Conservation (phyloP, 192 early-diverging fungal genomes). For the Rhizophagus clarus region DNA sequence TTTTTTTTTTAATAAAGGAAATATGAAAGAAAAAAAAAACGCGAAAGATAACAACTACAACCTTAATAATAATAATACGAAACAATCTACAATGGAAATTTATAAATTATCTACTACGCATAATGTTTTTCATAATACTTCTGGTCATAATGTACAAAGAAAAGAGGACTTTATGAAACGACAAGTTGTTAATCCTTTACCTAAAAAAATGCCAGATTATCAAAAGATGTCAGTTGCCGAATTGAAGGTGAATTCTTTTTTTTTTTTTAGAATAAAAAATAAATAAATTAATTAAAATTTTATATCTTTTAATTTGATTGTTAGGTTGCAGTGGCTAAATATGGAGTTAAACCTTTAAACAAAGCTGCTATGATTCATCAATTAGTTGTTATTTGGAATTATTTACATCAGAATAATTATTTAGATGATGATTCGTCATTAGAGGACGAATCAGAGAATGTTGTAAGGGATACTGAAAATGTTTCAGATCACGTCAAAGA, state of each 20-base stretch:
- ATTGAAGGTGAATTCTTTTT: neutral
- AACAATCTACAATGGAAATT: neutral
- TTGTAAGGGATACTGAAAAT: neutral
- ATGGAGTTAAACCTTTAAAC: neutral
- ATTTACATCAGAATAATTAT: neutral
- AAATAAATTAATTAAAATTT: neutral
- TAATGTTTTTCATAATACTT: neutral
- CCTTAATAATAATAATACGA: neutral
- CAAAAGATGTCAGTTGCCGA: neutral
- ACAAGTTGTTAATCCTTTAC: neutral
- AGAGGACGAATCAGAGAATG: neutral
- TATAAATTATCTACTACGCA: neutral
- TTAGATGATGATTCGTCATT: neutral
- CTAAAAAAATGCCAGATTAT: neutral
- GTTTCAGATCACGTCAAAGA: neutral
- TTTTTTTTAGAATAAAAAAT: neutral
- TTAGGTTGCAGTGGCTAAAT: neutral
- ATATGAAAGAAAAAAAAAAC: neutral
- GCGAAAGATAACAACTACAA: neutral
- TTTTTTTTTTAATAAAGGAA: conserved; percentile 24
- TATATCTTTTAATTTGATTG: too few species aligned
- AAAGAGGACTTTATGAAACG: neutral
- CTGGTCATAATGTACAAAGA: neutral
- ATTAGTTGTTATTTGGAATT: neutral
- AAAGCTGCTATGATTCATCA: neutral